A percentile compares a stretch with the other conserved stretches of the same genome.
Evolutionary conservation across 2,329 filamentous ascomycete species (phyloP).

Genomic region (Claviceps monticola): DNA sequence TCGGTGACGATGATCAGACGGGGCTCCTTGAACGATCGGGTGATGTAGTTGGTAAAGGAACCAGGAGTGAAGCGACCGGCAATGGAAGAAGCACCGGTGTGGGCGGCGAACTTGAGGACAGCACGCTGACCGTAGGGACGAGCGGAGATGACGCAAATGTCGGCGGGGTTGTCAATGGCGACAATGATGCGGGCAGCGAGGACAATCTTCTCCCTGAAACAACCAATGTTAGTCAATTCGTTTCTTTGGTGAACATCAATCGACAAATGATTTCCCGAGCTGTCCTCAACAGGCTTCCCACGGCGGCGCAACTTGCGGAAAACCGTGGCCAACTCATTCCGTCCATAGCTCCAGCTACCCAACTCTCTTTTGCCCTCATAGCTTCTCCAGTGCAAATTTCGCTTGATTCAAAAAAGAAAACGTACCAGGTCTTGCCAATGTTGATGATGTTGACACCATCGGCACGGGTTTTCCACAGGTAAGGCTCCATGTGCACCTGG

Average conservation of each 20-base stretch:
- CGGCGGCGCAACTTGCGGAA: background rate
- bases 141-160: conserved; percentile 98
- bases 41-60: conserved; percentile 99
- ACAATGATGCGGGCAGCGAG: conserved; percentile 97
- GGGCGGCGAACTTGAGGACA: conserved; percentile 97
- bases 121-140: conserved; percentile 99
- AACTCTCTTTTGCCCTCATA: too few species aligned
- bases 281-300: background rate
- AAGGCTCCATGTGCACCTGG: conserved; percentile 98
- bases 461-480: conserved; percentile 98
- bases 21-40: conserved; percentile 99
- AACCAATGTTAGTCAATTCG: conserved; percentile 5
- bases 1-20: conserved; percentile 99
- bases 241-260: background rate
- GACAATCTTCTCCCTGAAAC: conserved; percentile 92
- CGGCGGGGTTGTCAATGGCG: conserved; percentile 97
- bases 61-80: conserved; percentile 99
- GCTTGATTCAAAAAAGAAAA: conserved; percentile 6
- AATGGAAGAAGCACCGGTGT: conserved; percentile 96
- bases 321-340: background rate
- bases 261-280: too few species aligned
- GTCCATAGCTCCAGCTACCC: background rate
- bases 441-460: conserved; percentile 99
- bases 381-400: too few species aligned
- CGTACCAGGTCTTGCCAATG: conserved; percentile 99